These are phyloP conservation scores for Mesotaenium endlicherianum DNA, from an alignment of 139 green algal species.

Conservation along the genomic window DNA sequence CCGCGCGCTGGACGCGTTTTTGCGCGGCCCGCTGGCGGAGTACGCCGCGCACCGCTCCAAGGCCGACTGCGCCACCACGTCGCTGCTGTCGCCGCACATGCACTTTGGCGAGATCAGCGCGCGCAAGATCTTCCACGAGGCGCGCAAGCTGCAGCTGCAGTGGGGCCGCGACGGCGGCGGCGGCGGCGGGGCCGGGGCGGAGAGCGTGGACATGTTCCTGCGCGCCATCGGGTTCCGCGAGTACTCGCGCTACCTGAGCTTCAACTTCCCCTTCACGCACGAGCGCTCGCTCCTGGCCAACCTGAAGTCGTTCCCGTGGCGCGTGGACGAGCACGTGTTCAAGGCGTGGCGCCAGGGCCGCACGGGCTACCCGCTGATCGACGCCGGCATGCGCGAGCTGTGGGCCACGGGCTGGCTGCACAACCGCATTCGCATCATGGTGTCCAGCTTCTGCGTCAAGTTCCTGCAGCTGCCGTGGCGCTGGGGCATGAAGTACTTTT, in stretches of 20 bases:
- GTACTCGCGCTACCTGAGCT: slow-evolving; percentile 87
- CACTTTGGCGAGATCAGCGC: slow-evolving; percentile 79
- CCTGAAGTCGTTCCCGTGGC: slow-evolving; percentile 80
- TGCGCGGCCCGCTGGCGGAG: slow-evolving; percentile 59
- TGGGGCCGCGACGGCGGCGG: slow-evolving; percentile 37
- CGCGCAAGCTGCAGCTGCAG: slow-evolving; percentile 13
- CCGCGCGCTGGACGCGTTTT: slow-evolving; percentile 68
- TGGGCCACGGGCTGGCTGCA: slow-evolving; percentile 82
- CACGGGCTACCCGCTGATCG: slow-evolving; percentile 83
- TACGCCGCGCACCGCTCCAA: slow-evolving; percentile 73
- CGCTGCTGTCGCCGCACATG: slow-evolving; percentile 84
- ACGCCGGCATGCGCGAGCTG: slow-evolving; percentile 85
- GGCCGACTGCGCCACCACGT: slow-evolving; percentile 74
- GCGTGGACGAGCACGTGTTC: slow-evolving; percentile 70
- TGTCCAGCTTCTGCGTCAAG: slow-evolving; percentile 80
- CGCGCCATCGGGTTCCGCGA: slow-evolving; percentile 84
- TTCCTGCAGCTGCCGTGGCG: slow-evolving; percentile 90
- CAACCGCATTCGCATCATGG: slow-evolving; percentile 78
- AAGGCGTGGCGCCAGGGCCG: slow-evolving; percentile 73
- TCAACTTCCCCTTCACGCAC: slow-evolving; percentile 95
- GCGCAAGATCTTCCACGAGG: slow-evolving; percentile 49
- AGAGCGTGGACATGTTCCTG: slow-evolving; percentile 64
- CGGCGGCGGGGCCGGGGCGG: neutral
- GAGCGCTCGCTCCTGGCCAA: slow-evolving; percentile 87
- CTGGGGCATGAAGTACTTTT: slow-evolving; percentile 92